Percentiles rank a stretch among this genome's conserved stretches.
phyloP scores from a whole-genome alignment of 768 basidiomycete species.

The Lanmaoa rubissima region DNA sequence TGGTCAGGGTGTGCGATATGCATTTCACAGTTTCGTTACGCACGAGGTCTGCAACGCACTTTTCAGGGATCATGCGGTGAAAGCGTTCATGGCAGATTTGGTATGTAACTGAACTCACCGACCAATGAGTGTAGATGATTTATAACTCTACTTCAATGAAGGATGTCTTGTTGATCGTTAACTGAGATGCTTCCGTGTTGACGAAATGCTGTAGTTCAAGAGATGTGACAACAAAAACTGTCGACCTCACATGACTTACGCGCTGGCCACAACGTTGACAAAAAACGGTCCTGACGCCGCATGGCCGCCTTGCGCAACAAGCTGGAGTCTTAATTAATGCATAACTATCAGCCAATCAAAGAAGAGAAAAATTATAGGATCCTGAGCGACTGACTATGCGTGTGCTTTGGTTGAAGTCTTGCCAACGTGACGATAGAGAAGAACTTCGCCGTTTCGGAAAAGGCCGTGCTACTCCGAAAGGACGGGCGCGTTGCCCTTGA shows the following conservation, averaged over 20 bases:
- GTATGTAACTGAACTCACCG: neutral
- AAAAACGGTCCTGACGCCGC: neutral
- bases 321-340: neutral
- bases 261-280: no score
- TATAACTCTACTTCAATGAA: neutral
- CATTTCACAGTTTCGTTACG: slow-evolving; percentile 1
- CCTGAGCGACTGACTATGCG: neutral
- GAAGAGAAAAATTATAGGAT: neutral
- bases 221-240: neutral
- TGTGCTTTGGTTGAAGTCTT: neutral
- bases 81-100: neutral
- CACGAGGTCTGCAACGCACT: slow-evolving; percentile 5
- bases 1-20: slow-evolving; percentile 1
- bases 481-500: no score
- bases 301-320: slow-evolving; percentile 7
- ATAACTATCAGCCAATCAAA: neutral
- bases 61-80: neutral
- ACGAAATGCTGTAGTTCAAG: neutral
- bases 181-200: neutral
- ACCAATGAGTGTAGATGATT: neutral
- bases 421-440: no score
- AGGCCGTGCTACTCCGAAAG: neutral
- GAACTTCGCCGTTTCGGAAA: neutral
- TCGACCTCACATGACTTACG: neutral
- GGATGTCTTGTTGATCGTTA: neutral